phyloP scores from a whole-genome alignment of 2,329 filamentous ascomycete genomes.

The Arachnomyces sp. region DNA sequence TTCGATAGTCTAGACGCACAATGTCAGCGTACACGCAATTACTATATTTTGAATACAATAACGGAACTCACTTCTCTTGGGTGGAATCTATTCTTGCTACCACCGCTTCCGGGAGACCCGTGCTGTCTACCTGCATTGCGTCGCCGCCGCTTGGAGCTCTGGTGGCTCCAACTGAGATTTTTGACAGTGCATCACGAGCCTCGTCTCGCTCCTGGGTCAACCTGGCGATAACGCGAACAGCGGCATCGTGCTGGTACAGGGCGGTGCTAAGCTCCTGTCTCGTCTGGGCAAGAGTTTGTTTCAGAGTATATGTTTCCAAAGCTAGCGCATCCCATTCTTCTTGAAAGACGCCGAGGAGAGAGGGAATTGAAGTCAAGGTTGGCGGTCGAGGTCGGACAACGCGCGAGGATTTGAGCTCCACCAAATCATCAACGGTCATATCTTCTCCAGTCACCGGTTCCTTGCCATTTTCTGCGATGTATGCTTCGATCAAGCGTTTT shows the following conservation, averaged over 20 bases:
- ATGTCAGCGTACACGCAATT: constrained; percentile 10
- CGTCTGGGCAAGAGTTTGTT: constrained; percentile 82
- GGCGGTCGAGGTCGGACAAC: constrained; percentile 84
- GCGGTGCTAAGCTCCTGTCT: constrained; percentile 89
- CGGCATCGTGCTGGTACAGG: constrained; percentile 94
- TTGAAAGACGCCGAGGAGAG: constrained; percentile 87
- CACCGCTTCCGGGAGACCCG: constrained; percentile 65
- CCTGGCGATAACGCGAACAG: constrained; percentile 87
- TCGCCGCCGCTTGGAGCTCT: constrained; percentile 55
- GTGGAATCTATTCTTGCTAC: constrained; percentile 68
- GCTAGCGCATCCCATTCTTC: constrained; percentile 97
- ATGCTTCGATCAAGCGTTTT: constrained; percentile 88
- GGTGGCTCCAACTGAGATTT: constrained; percentile 64
- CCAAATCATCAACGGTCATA: constrained; percentile 72
- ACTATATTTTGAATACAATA: not conserved
- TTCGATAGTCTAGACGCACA: constrained; percentile 62
- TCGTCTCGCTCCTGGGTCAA: constrained; percentile 89
- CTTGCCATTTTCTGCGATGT: constrained; percentile 85
- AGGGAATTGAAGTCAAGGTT: constrained; percentile 90
- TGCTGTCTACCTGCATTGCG: constrained; percentile 85
- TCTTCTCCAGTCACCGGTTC: constrained; percentile 87
- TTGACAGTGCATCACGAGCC: constrained; percentile 78
- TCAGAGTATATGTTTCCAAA: constrained; percentile 82
- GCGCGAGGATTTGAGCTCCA: constrained; percentile 76
- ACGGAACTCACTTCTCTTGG: constrained; percentile 61